A percentile compares a stretch with the other conserved stretches of the same genome.
These are phyloP conservation scores for Echinochloa phyllopogon DNA, from an alignment of 176 grass and related monocot species.

Conservation along the genomic window DNA sequence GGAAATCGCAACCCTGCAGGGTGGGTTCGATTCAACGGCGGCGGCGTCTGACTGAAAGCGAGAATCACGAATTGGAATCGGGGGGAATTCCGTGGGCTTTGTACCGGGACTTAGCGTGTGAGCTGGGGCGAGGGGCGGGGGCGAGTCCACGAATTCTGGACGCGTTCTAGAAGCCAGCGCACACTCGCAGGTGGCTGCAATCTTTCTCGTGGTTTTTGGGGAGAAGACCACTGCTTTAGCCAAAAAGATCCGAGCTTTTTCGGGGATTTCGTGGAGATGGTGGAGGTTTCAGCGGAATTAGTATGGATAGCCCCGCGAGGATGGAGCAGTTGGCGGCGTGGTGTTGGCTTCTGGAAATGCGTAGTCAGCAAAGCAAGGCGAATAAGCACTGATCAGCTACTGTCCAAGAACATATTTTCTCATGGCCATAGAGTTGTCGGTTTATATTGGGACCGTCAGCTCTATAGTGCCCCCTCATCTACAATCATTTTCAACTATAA, in stretches of 20 bases:
- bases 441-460: neutral
- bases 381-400: slow-evolving; percentile 14
- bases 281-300: slow-evolving; percentile 4
- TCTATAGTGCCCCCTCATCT: neutral
- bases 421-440: slow-evolving; percentile 10
- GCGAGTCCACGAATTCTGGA: slow-evolving; percentile 45
- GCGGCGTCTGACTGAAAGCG: neutral
- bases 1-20: neutral
- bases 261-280: slow-evolving; percentile 7
- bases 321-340: slow-evolving; percentile 35
- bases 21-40: slow-evolving; percentile 43
- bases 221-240: neutral
- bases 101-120: slow-evolving; percentile 38
- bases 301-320: slow-evolving; percentile 3
- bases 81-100: slow-evolving; percentile 34
- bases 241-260: slow-evolving; percentile 7
- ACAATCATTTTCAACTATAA: neutral
- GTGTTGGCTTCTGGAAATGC: slow-evolving; percentile 29
- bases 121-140: slow-evolving; percentile 32
- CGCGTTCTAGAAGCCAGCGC: slow-evolving; percentile 37
- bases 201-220: slow-evolving; percentile 19
- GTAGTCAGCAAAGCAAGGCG: neutral
- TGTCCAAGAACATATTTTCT: slow-evolving; percentile 22
- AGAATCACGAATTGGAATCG: neutral
- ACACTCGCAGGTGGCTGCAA: neutral